These are phyloP conservation scores for Fusarium sublunatum DNA, from an alignment of 2,329 filamentous ascomycete genomes.

Conservation along the genomic window DNA sequence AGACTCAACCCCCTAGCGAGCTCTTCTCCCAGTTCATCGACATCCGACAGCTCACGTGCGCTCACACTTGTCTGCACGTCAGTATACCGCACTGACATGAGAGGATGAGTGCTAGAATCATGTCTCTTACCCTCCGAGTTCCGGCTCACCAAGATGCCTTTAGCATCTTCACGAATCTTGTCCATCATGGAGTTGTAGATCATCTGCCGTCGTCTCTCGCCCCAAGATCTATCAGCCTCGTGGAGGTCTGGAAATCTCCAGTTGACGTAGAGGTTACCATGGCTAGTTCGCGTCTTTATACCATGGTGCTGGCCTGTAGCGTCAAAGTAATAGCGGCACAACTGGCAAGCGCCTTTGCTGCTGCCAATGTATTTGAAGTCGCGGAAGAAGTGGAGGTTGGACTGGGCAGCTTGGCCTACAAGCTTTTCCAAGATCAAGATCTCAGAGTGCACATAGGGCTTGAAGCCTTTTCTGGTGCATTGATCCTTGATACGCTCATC, in stretches of 20 bases:
- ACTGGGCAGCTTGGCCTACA: constrained; percentile 21
- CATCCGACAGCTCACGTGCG: constrained; percentile 9
- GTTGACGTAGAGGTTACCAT: constrained; percentile 54
- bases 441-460: constrained; percentile 53
- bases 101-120: constrained; percentile 48
- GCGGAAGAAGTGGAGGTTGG: constrained; percentile 45
- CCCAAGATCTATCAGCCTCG: constrained; percentile 8
- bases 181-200: constrained; percentile 46
- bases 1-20: constrained; percentile 23
- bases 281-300: constrained; percentile 47
- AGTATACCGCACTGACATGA: constrained; percentile 17
- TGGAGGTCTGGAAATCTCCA: constrained; percentile 54
- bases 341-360: constrained; percentile 55
- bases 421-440: constrained; percentile 48
- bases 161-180: constrained; percentile 47
- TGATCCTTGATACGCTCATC: constrained; percentile 40
- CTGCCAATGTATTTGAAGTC: constrained; percentile 53
- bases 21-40: constrained; percentile 32
- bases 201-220: constrained; percentile 22
- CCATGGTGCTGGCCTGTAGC: constrained; percentile 22
- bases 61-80: constrained; percentile 24
- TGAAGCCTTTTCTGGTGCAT: constrained; percentile 28
- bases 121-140: constrained; percentile 43
- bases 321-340: constrained; percentile 54
- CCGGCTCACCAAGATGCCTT: constrained; percentile 46